phyloP scores from a whole-genome alignment of 1,139 yeast species.

The Yamadazyma atlantica region DNA sequence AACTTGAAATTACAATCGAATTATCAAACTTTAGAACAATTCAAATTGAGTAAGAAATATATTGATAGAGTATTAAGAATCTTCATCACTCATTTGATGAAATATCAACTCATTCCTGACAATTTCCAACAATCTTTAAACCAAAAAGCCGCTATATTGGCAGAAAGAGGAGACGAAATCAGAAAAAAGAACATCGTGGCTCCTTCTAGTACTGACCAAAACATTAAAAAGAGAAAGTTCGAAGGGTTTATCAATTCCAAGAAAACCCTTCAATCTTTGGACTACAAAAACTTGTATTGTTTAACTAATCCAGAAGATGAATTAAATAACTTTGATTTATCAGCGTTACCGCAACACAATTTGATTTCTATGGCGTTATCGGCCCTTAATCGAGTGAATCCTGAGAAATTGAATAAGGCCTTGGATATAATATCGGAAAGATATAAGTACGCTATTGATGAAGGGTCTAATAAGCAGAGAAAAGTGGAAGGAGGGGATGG shows the following conservation, averaged over 20 bases:
- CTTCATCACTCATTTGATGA: slow-evolving; percentile 36
- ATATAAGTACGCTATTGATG: slow-evolving; percentile 33
- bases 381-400: slow-evolving; percentile 57
- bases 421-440: slow-evolving; percentile 67
- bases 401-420: slow-evolving; percentile 60
- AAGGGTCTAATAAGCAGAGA: slow-evolving; percentile 9
- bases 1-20: slow-evolving; percentile 42
- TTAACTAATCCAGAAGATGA: slow-evolving; percentile 64
- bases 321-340: slow-evolving; percentile 65
- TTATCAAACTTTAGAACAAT: slow-evolving; percentile 44
- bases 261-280: slow-evolving; percentile 27
- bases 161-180: slow-evolving; percentile 42
- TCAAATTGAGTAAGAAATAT: slow-evolving; percentile 41
- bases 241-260: slow-evolving; percentile 35
- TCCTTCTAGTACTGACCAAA: slow-evolving; percentile 25
- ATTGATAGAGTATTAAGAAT: slow-evolving; percentile 40
- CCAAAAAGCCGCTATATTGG: slow-evolving; percentile 29
- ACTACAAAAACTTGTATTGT: slow-evolving; percentile 50
- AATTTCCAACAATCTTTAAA: slow-evolving; percentile 29
- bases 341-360: slow-evolving; percentile 63
- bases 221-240: slow-evolving; percentile 38
- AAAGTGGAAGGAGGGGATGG: no score
- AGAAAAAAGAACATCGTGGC: slow-evolving; percentile 40
- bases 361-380: slow-evolving; percentile 65
- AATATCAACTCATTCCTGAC: slow-evolving; percentile 34